These are phyloP conservation scores for Clitopilus hobsonii DNA, from an alignment of 768 basidiomycete genomes.

Conservation along the genomic window DNA sequence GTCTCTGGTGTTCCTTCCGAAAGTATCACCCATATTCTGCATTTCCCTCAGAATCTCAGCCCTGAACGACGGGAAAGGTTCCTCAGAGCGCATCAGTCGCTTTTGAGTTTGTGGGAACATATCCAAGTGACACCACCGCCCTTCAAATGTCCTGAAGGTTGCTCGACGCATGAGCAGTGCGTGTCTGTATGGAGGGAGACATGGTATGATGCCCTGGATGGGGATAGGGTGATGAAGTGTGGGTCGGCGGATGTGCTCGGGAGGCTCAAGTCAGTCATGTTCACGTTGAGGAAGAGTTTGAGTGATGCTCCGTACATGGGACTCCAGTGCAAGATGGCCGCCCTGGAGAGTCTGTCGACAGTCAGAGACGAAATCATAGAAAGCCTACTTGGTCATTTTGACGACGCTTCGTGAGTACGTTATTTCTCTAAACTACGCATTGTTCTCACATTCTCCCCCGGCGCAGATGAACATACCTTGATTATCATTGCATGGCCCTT, in stretches of 20 bases:
- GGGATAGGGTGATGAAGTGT: slow-evolving; percentile 37
- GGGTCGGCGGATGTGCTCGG: slow-evolving; percentile 57
- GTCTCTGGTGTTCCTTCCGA: neutral
- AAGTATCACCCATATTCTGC: slow-evolving; percentile 15
- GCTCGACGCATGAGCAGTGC: slow-evolving; percentile 48
- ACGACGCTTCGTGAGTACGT: neutral
- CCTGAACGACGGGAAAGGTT: slow-evolving; percentile 41
- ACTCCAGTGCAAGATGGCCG: slow-evolving; percentile 37
- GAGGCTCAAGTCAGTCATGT: slow-evolving; percentile 41
- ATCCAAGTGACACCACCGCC: slow-evolving; percentile 43
- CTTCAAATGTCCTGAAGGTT: slow-evolving; percentile 31
- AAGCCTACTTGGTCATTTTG: slow-evolving; percentile 33
- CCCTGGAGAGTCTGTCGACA: slow-evolving; percentile 36
- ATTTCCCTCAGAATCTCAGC: slow-evolving; percentile 24
- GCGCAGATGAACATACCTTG: too few relatives aligned
- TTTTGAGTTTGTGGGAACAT: slow-evolving; percentile 50
- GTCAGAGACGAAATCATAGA: slow-evolving; percentile 37
- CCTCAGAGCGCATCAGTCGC: slow-evolving; percentile 52
- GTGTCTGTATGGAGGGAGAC: slow-evolving; percentile 42
- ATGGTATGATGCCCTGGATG: slow-evolving; percentile 47
- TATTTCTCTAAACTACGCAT: too few relatives aligned
- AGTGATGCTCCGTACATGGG: slow-evolving; percentile 28
- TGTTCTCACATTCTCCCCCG: too few relatives aligned
- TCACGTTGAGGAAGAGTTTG: slow-evolving; percentile 30
- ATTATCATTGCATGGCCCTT: too few relatives aligned